These are phyloP conservation scores for Cladophialophora yegresii DNA, from an alignment of 2,329 filamentous ascomycete genomes.

Conservation along the genomic window DNA sequence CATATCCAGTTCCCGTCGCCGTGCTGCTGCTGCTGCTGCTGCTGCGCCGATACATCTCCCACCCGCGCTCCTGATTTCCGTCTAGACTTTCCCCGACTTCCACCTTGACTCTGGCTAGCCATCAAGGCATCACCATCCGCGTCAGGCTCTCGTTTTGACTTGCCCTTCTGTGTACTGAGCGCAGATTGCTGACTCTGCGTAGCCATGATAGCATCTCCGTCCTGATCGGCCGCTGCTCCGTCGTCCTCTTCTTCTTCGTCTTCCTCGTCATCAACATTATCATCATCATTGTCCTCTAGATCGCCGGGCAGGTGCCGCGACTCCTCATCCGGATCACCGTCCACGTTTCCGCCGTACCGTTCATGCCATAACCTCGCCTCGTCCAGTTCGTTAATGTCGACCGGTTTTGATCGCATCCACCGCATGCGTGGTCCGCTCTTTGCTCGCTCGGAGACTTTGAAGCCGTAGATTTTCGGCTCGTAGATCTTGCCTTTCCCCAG, in stretches of 20 bases:
- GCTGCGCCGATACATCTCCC: constrained; percentile 12
- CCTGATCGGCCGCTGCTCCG: constrained; percentile 41
- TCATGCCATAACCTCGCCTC: constrained; percentile 57
- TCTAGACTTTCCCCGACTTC: constrained; percentile 19
- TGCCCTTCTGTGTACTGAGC: constrained; percentile 5
- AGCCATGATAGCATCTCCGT: constrained; percentile 35
- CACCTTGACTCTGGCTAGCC: constrained; percentile 17
- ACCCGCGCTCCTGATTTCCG: constrained; percentile 17
- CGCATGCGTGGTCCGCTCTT: constrained; percentile 93
- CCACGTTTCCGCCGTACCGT: constrained; percentile 37
- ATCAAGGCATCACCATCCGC: constrained; percentile 20
- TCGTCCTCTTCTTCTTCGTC: constrained; percentile 41
- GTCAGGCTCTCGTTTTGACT: constrained; percentile 25
- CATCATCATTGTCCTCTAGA: constrained; percentile 45
- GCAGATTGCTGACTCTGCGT: constrained; percentile 19
- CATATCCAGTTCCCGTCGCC: constrained; percentile 22
- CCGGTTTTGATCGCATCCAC: constrained; percentile 85
- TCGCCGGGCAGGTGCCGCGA: constrained; percentile 46
- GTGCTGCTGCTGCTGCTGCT: not conserved
- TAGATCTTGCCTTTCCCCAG: constrained; percentile 82
- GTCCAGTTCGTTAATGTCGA: constrained; percentile 78
- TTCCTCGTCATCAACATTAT: constrained; percentile 45
- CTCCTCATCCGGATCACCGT: constrained; percentile 41
- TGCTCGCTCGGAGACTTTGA: constrained; percentile 87
- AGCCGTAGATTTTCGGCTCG: constrained; percentile 94